Percentiles rank a stretch among this genome's conserved stretches.
Evolutionary conservation across 805 yeast genomes (phyloP).

Genomic region (Spathaspora girioi): DNA sequence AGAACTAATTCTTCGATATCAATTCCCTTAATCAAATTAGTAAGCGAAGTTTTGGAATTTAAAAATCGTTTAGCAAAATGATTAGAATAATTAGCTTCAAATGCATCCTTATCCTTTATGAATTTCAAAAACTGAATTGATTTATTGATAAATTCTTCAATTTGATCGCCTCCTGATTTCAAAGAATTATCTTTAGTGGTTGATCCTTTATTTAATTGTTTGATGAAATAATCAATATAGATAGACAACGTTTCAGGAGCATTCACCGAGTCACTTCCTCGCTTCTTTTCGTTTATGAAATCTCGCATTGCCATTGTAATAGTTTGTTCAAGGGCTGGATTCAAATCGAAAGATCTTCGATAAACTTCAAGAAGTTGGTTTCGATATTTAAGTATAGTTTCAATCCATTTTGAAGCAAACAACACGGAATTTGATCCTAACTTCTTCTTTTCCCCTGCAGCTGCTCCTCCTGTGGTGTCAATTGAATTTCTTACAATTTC

Average conservation of each 20-base stretch:
- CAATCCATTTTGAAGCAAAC: conserved; percentile 69
- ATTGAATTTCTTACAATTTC: conserved; percentile 7
- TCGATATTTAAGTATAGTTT: conserved; percentile 49
- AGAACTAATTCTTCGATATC: conserved; percentile 72
- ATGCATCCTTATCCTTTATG: conserved; percentile 78
- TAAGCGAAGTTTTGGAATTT: conserved; percentile 27
- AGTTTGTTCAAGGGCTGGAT: conserved; percentile 48
- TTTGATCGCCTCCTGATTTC: conserved; percentile 14
- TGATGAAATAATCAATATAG: conserved; percentile 38
- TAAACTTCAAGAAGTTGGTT: conserved; percentile 48
- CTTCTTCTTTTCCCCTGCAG: conserved; percentile 10
- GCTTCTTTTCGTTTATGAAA: conserved; percentile 52
- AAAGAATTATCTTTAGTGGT: conserved; percentile 6
- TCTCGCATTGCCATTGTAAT: conserved; percentile 60
- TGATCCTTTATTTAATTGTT: conserved; percentile 27
- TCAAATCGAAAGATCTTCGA: conserved; percentile 44
- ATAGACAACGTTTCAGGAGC: conserved; percentile 39
- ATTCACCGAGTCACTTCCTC: conserved; percentile 26
- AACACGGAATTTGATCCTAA: conserved; percentile 30
- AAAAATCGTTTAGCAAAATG: conserved; percentile 78
- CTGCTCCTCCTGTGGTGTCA: neutral
- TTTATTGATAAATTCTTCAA: conserved; percentile 43
- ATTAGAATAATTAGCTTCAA: conserved; percentile 79
- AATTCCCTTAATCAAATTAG: conserved; percentile 21
- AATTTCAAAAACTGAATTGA: conserved; percentile 63